A percentile compares a stretch with the other conserved stretches of the same genome.
Evolutionary conservation across 2,329 filamentous ascomycete species (phyloP).

Genomic region (Coleophoma cylindrospora): DNA sequence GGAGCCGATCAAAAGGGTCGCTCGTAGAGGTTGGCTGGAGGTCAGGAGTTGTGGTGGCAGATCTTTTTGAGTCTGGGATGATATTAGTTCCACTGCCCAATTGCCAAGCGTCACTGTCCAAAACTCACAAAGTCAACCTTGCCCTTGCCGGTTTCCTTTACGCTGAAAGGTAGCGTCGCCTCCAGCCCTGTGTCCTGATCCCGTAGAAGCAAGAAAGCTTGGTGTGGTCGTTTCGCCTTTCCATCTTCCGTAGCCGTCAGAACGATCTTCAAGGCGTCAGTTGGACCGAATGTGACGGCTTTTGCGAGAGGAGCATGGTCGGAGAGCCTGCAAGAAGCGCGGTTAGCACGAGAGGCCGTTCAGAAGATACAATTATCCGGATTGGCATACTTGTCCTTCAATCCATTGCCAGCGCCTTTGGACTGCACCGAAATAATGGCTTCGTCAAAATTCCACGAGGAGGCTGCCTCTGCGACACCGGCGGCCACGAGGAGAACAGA

Average conservation of each 20-base stretch:
- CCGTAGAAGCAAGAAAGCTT: conserved; percentile 82
- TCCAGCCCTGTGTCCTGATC: conserved; percentile 75
- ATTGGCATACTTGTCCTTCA: conserved; percentile 60
- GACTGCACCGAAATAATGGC: conserved; percentile 59
- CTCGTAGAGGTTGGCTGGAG: conserved; percentile 63
- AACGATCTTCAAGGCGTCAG: conserved; percentile 75
- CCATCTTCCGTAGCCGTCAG: conserved; percentile 77
- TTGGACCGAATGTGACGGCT: conserved; percentile 57
- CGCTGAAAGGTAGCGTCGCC: conserved; percentile 74
- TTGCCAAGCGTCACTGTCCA: background rate
- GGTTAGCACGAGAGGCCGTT: conserved; percentile 7
- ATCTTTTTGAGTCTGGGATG: conserved; percentile 73
- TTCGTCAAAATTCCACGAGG: conserved; percentile 70
- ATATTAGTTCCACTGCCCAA: conserved; percentile 11
- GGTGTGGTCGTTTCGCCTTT: conserved; percentile 80
- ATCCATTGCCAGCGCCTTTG: conserved; percentile 42
- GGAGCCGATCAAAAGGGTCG: conserved; percentile 79
- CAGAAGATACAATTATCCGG: background rate
- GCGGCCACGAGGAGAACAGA: conserved; percentile 34
- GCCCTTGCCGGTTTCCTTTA: conserved; percentile 86
- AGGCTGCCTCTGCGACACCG: conserved; percentile 35
- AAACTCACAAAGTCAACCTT: conserved; percentile 74
- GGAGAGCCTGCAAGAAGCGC: conserved; percentile 17
- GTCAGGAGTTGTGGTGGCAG: conserved; percentile 78
- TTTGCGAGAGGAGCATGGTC: conserved; percentile 41